Base-by-base conservation (phyloP, 164 flowering plant species). In the Brasenia schreberi region DNA sequence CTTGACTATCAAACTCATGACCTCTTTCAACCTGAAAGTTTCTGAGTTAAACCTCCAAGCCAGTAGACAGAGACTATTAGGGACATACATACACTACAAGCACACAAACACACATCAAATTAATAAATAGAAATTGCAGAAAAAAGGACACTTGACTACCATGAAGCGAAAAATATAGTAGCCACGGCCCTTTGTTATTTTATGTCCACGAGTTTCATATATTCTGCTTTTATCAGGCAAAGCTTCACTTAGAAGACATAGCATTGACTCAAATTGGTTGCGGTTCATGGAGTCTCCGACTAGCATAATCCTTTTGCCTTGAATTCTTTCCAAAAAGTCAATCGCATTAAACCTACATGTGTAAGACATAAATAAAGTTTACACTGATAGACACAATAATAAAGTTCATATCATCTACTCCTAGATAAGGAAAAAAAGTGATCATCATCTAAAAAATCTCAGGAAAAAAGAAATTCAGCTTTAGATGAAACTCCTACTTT, bases 241-340 rank as follows among this genome's bases (percentile, higher is more conserved):
- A 61, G 83, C 89, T 45, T 66, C 82, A 68, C 89, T 87, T 43
- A 89, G 81, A 23, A 92, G 77, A 75, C 96, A 92, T 5, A 87
- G 90, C 16, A 92, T 87, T 65, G 94, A 89, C 63, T 92, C 97
- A 96, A 94, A 92, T 59, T 92, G 97, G 74, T 85, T 92, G 73
- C 96, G 89, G 80, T 84, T 84, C 39, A 89, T 92, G 7, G 96
- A 92, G 81, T 92, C 98, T 1, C 98, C 98, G 0, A 92, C 95
- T 58, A 92, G 76, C 92, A 92, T 85, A 64, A 92, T 81, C 69
- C 98, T 87, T 68, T 86, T 89, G 77, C 73, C 83, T 74, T 95
- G 83, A 88, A 89, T 87, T 60, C 72, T 87, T 42, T 82, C 94
- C 16, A 92, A 89, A 78, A 92, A 92, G 11, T 77, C 79, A 67